Evolutionary conservation across 345 rosid genomes (phyloP).

Genomic region (Clausena lansium): DNA sequence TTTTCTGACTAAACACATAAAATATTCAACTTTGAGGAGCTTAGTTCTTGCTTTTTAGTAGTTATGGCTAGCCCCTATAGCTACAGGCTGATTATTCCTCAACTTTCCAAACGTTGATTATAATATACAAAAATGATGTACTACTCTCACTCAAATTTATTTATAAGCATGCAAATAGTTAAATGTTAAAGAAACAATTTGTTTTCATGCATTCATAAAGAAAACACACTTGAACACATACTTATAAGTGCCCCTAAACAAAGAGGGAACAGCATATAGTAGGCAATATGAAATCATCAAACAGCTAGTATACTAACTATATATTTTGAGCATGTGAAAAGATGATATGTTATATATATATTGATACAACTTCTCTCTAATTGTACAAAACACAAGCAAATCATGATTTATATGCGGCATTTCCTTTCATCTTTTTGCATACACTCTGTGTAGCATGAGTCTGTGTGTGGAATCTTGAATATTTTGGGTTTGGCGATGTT

Average conservation of each 20-base stretch:
- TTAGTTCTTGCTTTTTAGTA: constrained; percentile 34
- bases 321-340: neutral
- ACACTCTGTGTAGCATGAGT: neutral
- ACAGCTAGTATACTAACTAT: neutral
- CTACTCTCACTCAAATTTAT: neutral
- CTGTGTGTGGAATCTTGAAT: constrained; percentile 6
- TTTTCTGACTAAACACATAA: constrained; percentile 24
- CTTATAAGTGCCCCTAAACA: neutral
- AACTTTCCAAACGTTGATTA: neutral
- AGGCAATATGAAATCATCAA: neutral
- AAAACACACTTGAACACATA: neutral
- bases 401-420: neutral
- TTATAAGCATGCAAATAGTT: constrained; percentile 5
- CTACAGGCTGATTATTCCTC: constrained; percentile 32
- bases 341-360: neutral
- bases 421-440: neutral
- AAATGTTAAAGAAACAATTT: neutral
- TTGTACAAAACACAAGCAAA: neutral
- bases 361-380: no score
- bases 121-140: constrained; percentile 9
- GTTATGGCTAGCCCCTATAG: neutral
- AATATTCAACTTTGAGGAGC: constrained; percentile 9
- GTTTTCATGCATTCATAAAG: neutral
- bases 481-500: constrained; percentile 18
- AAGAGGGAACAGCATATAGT: neutral